Percentiles rank a stretch among this genome's conserved stretches.
These are phyloP conservation scores for Acanthamoeba culbertsoni DNA, from an alignment of 208 protist species.

Conservation along the genomic window DNA sequence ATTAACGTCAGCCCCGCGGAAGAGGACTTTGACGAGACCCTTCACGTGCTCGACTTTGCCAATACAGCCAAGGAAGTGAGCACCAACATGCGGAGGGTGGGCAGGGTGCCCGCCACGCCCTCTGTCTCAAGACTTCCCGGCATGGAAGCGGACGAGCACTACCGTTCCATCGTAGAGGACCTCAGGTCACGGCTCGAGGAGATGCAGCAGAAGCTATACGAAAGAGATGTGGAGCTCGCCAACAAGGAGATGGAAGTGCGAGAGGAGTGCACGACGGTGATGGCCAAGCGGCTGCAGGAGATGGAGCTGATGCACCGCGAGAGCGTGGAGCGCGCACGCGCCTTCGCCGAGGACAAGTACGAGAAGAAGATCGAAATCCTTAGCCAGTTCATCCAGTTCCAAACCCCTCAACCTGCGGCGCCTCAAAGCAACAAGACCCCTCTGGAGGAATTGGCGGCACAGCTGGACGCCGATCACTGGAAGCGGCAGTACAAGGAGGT, in stretches of 20 bases:
- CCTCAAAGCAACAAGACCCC: too few relatives aligned
- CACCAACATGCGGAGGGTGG: neutral
- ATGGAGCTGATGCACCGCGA: neutral
- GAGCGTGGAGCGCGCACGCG: neutral
- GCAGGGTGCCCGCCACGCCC: neutral
- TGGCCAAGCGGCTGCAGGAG: neutral
- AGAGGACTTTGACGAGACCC: conserved; percentile 64
- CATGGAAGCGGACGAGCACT: neutral
- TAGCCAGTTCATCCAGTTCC: neutral
- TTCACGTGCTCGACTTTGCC: conserved; percentile 42
- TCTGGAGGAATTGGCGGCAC: too few relatives aligned
- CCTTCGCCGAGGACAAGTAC: neutral
- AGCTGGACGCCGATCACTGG: too few relatives aligned
- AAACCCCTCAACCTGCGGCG: too few relatives aligned
- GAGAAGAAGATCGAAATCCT: neutral
- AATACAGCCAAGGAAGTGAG: neutral
- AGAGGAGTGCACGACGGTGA: neutral
- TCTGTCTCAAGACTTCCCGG: neutral
- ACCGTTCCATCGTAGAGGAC: neutral
- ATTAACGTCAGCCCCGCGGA: conserved; percentile 63
- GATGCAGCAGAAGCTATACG: neutral
- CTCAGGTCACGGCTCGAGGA: neutral
- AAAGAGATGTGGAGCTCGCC: neutral
- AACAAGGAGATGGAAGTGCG: neutral
- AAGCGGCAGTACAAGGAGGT: too few relatives aligned